Evolutionary conservation across 2,329 filamentous ascomycete genomes (phyloP).

Genomic region (Fusarium burgessii): DNA sequence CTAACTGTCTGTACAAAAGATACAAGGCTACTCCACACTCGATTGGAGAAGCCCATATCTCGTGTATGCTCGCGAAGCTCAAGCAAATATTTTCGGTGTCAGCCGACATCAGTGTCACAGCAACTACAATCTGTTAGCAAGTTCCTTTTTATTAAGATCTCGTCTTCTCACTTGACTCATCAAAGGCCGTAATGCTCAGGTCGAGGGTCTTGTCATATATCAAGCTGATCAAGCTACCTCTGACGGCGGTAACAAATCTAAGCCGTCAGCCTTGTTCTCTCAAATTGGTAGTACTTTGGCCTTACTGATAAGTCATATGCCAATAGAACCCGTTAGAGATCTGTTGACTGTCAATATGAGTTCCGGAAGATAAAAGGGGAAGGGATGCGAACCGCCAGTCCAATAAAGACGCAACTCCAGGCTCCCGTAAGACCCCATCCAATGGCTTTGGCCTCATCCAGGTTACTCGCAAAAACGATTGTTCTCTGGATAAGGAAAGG

Average conservation of each 20-base stretch:
- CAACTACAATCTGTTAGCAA: background rate
- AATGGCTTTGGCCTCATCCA: constrained; percentile 4
- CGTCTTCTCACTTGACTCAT: constrained; percentile 10
- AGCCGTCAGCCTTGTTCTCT: background rate
- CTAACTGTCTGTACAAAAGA: constrained; percentile 16
- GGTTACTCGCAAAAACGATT: constrained; percentile 1
- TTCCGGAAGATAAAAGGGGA: no score
- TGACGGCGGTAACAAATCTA: constrained; percentile 12
- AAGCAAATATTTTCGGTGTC: constrained; percentile 25
- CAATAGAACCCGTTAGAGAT: constrained; percentile 17
- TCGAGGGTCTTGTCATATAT: constrained; percentile 19
- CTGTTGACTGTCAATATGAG: background rate
- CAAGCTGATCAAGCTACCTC: constrained; percentile 15
- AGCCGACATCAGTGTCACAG: constrained; percentile 24
- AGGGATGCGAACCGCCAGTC: constrained; percentile 1
- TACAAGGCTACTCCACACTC: constrained; percentile 22
- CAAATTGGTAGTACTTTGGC: rapidly evolving
- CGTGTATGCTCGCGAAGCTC: constrained; percentile 13
- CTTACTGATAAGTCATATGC: constrained; percentile 21
- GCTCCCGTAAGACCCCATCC: constrained; percentile 20
- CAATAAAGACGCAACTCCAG: constrained; percentile 12
- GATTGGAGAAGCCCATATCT: constrained; percentile 24
- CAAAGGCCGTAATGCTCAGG: constrained; percentile 22
- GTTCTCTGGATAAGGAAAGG: constrained; percentile 18
- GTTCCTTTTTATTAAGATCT: rapidly evolving